phyloP scores from a whole-genome alignment of 163 green algal genomes.

The Trebouxia gelatinosa region DNA sequence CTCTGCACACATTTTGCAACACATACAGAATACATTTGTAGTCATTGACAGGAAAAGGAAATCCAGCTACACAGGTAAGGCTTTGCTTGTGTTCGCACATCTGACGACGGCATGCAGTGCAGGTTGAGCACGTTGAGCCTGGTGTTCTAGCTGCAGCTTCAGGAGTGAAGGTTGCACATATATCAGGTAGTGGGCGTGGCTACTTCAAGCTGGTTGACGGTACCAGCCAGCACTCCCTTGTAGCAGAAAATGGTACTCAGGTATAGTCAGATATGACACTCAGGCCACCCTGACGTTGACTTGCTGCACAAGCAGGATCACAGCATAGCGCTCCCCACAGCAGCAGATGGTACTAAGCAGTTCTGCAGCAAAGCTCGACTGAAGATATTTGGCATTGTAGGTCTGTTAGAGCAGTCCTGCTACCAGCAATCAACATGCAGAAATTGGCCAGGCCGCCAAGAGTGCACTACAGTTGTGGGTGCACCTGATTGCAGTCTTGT shows the following conservation, averaged over 20 bases:
- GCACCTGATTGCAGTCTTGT: no score
- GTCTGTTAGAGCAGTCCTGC: neutral
- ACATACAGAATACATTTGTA: no score
- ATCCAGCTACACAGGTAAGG: neutral
- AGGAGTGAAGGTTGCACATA: constrained; percentile 16
- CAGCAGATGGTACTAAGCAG: neutral
- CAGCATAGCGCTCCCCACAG: neutral
- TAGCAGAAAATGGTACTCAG: neutral
- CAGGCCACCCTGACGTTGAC: neutral
- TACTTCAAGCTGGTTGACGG: constrained; percentile 83
- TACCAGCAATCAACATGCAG: neutral
- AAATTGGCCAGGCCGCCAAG: no score
- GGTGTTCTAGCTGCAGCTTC: constrained; percentile 28
- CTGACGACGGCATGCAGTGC: neutral
- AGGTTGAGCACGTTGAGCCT: neutral
- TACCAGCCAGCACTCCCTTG: neutral
- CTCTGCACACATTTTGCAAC: no score
- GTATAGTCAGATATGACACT: no score
- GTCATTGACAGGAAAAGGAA: no score
- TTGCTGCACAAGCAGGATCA: neutral
- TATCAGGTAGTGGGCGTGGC: constrained; percentile 45
- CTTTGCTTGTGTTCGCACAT: neutral
- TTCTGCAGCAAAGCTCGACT: neutral
- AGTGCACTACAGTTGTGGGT: no score
- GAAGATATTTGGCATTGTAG: neutral